Evolutionary conservation across 2,329 filamentous ascomycete species (phyloP).

Genomic region (Didymella segeticola): DNA sequence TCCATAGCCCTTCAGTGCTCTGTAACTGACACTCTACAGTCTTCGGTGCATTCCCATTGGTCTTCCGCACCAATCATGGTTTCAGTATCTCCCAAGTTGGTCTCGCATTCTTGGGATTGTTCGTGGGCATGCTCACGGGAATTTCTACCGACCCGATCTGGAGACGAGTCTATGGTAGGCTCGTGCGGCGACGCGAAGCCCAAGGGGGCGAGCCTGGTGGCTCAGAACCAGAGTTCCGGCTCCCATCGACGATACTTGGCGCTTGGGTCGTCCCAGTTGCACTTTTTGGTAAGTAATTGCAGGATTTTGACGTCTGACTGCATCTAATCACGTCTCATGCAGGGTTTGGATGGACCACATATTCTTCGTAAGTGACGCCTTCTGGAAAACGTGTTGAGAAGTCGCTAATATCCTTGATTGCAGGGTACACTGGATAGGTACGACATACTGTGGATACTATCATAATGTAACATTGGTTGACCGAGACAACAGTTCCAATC

Average conservation of each 20-base stretch:
- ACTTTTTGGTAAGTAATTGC: conserved; percentile 70
- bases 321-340: conserved; percentile 40
- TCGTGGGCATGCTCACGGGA: conserved; percentile 71
- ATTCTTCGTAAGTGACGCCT: conserved; percentile 72
- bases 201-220: conserved; percentile 61
- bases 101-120: conserved; percentile 72
- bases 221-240: conserved; percentile 84
- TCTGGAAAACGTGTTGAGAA: conserved; percentile 57
- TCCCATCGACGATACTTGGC: conserved; percentile 73
- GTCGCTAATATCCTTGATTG: conserved; percentile 36
- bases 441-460: conserved; percentile 31
- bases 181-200: conserved; percentile 62
- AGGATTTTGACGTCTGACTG: conserved; percentile 29
- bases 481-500: conserved; percentile 54
- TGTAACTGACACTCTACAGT: conserved; percentile 46
- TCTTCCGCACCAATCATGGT: conserved; percentile 76
- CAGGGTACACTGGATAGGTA: conserved; percentile 60
- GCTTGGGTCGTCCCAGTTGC: conserved; percentile 78
- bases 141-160: conserved; percentile 71
- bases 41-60: conserved; percentile 76
- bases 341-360: conserved; percentile 84
- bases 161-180: conserved; percentile 63
- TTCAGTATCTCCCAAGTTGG: conserved; percentile 82
- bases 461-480: conserved; percentile 42
- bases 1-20: conserved; percentile 68